phyloP scores from a whole-genome alignment of 2,329 filamentous ascomycete species.

The Scytalidium sp. region DNA sequence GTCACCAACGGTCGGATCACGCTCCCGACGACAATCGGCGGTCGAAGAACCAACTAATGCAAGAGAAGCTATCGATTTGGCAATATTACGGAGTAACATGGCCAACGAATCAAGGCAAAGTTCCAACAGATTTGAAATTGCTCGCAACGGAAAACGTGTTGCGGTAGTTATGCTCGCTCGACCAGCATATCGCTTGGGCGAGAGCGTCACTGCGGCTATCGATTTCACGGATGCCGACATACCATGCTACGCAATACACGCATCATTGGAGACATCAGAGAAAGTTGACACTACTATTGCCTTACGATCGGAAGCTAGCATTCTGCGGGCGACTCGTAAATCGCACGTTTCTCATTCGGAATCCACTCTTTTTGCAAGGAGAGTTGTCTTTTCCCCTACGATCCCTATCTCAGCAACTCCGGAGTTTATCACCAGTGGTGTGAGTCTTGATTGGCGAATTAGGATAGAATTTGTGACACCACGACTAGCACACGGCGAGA shows the following conservation, averaged over 20 bases:
- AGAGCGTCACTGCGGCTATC: slow-evolving; percentile 78
- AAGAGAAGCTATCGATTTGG: slow-evolving; percentile 86
- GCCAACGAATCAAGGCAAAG: slow-evolving; percentile 68
- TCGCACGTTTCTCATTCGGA: slow-evolving; percentile 77
- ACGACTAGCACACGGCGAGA: slow-evolving; percentile 37
- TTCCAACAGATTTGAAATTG: slow-evolving; percentile 93
- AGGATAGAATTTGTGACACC: slow-evolving; percentile 91
- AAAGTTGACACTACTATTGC: slow-evolving; percentile 77
- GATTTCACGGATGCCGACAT: slow-evolving; percentile 78
- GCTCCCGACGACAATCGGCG: slow-evolving; percentile 52
- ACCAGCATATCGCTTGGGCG: slow-evolving; percentile 84
- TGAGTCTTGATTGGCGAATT: slow-evolving; percentile 85
- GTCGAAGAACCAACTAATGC: slow-evolving; percentile 58
- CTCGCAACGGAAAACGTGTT: slow-evolving; percentile 86
- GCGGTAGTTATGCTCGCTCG: slow-evolving; percentile 86
- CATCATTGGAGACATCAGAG: slow-evolving; percentile 83
- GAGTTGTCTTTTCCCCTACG: slow-evolving; percentile 76
- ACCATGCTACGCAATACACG: slow-evolving; percentile 80
- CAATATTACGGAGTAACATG: slow-evolving; percentile 80
- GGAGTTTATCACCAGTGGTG: slow-evolving; percentile 86
- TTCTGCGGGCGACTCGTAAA: slow-evolving; percentile 82
- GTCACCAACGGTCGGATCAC: slow-evolving; percentile 63
- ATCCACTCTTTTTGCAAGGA: slow-evolving; percentile 75
- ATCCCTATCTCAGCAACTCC: slow-evolving; percentile 84
- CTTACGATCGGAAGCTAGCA: slow-evolving; percentile 78